Base-by-base conservation (phyloP, 106 monocot genomes). In the Dendrobium huoshanense region DNA sequence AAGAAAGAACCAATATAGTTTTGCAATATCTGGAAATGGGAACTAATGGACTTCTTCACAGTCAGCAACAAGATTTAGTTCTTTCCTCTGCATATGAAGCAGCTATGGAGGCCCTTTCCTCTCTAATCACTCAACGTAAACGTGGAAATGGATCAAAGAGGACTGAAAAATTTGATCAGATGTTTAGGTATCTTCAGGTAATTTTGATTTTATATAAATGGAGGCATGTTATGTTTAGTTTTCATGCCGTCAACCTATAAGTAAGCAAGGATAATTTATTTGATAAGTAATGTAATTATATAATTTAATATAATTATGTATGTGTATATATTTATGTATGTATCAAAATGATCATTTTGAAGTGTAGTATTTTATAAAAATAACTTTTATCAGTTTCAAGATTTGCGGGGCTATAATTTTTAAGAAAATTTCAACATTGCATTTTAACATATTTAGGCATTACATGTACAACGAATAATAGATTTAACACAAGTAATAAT, bases 101-200 rank as follows among this genome's bases (percentile, higher is more conserved):
- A 17, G 88, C 90, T 43, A 93, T 93, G 92, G 84, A 85, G n/a
- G 92, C 90, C 55, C 90, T 93, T 59, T 93, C 92, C 40, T 88
- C 92, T 70, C 84, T 93, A 27, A 93, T 93, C 51, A 85, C 82
- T 43, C 24, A 75, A 22, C 81, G 80, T 13, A 88, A 83, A 58
- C 86, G 86, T 70, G 90, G 88, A 29, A 80, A 83, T 81, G 85
- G 68, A 83, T 80, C 86, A 51, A 85, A 33, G 9, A 84, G 85
- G 67, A 79, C 41, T 54, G 48, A 18, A 44, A 93, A 86, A 41
- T 88, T 90, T 75, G 79, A 77, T 44, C 45, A 58, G 48, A 93
- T 90, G 86, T 81, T 79, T 42, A 88, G 83, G 59, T 88, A 93
- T 82, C 72, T 93, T 7, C 84, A 90, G 90, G 92, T 93, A 78